A percentile compares a stretch with the other conserved stretches of the same genome.
Conservation (phyloP, 805 yeast genomes). For the Yarrowia sp. region DNA sequence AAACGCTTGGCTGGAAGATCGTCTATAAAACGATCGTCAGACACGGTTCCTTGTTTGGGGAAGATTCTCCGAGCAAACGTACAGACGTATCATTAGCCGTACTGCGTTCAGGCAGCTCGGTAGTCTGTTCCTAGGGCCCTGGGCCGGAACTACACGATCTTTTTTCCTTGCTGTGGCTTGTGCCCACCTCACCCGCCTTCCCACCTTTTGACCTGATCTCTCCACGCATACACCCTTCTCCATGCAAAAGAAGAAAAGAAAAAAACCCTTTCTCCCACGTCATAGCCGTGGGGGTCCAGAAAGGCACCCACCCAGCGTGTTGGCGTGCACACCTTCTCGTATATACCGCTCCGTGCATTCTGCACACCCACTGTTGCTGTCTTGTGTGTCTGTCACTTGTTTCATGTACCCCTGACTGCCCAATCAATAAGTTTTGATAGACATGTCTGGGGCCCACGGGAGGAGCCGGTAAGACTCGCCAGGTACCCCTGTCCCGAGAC, state of each 20-base stretch:
- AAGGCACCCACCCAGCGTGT: background rate
- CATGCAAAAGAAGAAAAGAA: no score
- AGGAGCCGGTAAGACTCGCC: no score
- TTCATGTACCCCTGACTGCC: constrained; percentile 28
- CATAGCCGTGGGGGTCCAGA: constrained; percentile 5
- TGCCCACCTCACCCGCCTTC: background rate
- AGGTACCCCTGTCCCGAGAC: no score
- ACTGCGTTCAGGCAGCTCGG: background rate
- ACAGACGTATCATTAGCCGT: background rate
- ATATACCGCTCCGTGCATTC: background rate
- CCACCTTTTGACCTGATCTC: no score
- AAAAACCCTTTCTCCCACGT: no score
- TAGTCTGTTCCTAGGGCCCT: no score
- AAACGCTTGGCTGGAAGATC: background rate
- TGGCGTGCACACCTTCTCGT: background rate
- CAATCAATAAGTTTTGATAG: background rate
- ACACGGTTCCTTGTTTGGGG: constrained; percentile 1
- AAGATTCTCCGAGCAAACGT: constrained; percentile 20
- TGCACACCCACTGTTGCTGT: background rate
- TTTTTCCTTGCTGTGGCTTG: background rate
- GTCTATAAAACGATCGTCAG: constrained; percentile 10
- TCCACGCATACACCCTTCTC: no score
- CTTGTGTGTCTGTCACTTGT: constrained; percentile 8
- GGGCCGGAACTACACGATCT: background rate
- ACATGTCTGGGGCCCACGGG: no score